Percentiles rank a stretch among this genome's conserved stretches.
These are phyloP conservation scores for Crithidia bombi DNA, from an alignment of 208 protist genomes.

Conservation along the genomic window DNA sequence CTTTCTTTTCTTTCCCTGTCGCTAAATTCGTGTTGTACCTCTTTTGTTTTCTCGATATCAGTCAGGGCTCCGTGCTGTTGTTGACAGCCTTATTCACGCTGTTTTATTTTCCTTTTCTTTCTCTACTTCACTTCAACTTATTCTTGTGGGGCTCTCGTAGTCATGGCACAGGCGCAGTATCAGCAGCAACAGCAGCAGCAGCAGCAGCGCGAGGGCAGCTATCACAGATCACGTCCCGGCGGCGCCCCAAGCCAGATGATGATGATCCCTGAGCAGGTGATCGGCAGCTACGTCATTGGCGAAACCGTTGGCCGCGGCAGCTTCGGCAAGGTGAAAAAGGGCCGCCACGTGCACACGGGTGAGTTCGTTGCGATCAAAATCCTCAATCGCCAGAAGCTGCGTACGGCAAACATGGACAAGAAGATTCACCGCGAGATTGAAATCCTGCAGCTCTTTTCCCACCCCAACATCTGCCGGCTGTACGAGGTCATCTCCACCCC, in stretches of 20 bases:
- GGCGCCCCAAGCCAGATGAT: not conserved
- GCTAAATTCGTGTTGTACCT: constrained; percentile 4
- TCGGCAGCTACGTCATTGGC: constrained; percentile 98
- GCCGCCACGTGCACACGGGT: constrained; percentile 95
- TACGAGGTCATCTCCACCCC: constrained; percentile 98
- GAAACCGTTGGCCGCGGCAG: constrained; percentile 99
- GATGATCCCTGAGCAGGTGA: constrained; percentile 64
- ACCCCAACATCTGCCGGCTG: constrained; percentile 99
- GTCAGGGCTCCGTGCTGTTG: too few relatives aligned
- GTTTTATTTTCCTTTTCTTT: constrained; percentile 9
- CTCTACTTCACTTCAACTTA: constrained; percentile 7
- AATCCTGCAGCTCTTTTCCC: constrained; percentile 98
- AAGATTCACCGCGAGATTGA: constrained; percentile 97
- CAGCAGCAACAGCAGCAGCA: constrained; percentile 17
- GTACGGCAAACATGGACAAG: constrained; percentile 92
- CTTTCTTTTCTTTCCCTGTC: not conserved
- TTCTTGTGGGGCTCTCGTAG: not conserved
- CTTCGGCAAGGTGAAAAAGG: constrained; percentile 99
- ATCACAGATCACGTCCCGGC: constrained; percentile 22
- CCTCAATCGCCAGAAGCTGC: constrained; percentile 98
- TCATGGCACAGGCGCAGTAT: constrained; percentile 27
- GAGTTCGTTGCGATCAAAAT: constrained; percentile 99
- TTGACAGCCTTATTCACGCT: not conserved
- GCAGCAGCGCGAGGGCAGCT: constrained; percentile 22
- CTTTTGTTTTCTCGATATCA: not conserved